These are phyloP conservation scores for Clonostachys rhizophaga DNA, from an alignment of 2,329 filamentous ascomycete species.

Conservation along the genomic window DNA sequence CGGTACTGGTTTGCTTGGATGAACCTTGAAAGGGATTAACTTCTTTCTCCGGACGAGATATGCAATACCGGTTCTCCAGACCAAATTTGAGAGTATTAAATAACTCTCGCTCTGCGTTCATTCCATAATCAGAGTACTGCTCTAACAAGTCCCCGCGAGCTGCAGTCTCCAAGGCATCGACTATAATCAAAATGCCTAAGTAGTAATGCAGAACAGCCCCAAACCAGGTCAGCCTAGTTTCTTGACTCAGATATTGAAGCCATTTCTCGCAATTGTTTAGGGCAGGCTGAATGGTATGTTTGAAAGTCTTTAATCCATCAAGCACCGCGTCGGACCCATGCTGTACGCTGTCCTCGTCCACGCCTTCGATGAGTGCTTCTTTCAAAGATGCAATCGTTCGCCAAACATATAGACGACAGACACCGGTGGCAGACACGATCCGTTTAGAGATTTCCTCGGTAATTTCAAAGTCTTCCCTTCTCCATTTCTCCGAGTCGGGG, in stretches of 20 bases:
- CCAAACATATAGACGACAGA: slow-evolving; percentile 6
- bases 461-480: neutral
- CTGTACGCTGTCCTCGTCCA: slow-evolving; percentile 5
- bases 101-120: slow-evolving; percentile 4
- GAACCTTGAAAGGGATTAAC: neutral
- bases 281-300: slow-evolving; percentile 2
- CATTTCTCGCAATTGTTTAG: slow-evolving; percentile 4
- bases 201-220: slow-evolving; percentile 5
- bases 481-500: neutral
- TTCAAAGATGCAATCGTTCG: slow-evolving; percentile 8
- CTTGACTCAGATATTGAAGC: slow-evolving; percentile 4
- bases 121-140: slow-evolving; percentile 1
- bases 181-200: slow-evolving; percentile 4
- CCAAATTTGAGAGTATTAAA: slow-evolving; percentile 7
- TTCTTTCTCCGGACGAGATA: neutral
- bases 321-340: slow-evolving; percentile 5
- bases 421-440: slow-evolving; percentile 2
- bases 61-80: slow-evolving; percentile 5
- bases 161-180: slow-evolving; percentile 3
- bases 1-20: neutral
- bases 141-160: neutral
- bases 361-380: slow-evolving; percentile 7
- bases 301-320: neutral
- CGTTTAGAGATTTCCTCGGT: neutral
- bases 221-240: slow-evolving; percentile 3